phyloP scores from a whole-genome alignment of 306 rosid genomes.

The Rubus parviflorus region DNA sequence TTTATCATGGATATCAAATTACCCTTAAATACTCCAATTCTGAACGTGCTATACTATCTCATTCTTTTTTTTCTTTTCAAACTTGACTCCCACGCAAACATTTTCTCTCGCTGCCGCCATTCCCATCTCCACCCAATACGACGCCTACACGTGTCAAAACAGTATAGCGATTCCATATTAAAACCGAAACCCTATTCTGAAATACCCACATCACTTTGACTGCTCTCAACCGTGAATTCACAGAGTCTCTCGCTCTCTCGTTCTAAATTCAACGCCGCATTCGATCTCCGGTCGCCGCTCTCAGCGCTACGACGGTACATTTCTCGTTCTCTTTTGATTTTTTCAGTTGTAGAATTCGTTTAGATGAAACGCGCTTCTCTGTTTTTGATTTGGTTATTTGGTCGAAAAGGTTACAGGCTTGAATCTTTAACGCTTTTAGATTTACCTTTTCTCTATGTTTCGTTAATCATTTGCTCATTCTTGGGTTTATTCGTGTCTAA shows the following conservation, averaged over 20 bases:
- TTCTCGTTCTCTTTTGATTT: background rate
- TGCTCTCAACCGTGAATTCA: background rate
- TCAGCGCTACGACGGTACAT: background rate
- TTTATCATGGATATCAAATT: too few relatives aligned
- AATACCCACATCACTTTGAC: background rate
- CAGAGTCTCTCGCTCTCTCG: background rate
- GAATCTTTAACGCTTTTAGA: background rate
- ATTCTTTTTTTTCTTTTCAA: background rate
- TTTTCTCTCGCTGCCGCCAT: background rate
- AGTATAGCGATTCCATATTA: too few relatives aligned
- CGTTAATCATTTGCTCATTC: background rate
- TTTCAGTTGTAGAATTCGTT: background rate
- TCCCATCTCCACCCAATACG: background rate
- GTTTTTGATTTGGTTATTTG: background rate
- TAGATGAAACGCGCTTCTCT: background rate
- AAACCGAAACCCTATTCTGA: background rate
- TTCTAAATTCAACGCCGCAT: background rate
- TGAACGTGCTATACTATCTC: too few relatives aligned
- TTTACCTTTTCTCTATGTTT: background rate
- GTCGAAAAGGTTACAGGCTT: background rate
- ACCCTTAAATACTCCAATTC: too few relatives aligned
- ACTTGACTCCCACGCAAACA: background rate
- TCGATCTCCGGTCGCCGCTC: slow-evolving; percentile 9
- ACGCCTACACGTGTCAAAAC: background rate
- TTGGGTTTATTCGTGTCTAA: background rate